Evolutionary conservation across 352 stramenopile genomes (phyloP), one percentile per base, ranked within the genome.

Genomic region (Pythium aphanidermatum): DNA sequence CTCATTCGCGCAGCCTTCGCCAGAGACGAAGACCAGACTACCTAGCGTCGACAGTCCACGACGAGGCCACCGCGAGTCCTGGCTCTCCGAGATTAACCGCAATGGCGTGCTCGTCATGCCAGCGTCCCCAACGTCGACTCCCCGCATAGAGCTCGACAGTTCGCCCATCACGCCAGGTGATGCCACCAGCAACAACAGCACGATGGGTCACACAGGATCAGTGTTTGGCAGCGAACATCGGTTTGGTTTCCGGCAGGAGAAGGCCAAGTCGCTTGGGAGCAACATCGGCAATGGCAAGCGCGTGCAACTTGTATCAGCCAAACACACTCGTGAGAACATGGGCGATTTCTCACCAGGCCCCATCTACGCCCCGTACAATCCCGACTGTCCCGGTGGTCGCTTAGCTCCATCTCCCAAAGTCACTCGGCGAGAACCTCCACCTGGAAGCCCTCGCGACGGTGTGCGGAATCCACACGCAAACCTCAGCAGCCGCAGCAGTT

Each of bases 311-410:
- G 73, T 90, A 28, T 90, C 80, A 16, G 46, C 71, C 5, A 75
- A 74, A 23, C 80, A 92, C 54, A 83, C 67, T 12, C 77, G 80
- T 20, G 80, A 92, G 39, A 92, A 92, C 45, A 89, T 92, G 77
- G 80, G 73, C 47, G 80, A 90, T 65, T 92, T 90, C 51, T 92
- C 80, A 8, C 80, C 80, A 26, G 80, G 80, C 2, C 80, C 80
- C 19, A 92, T 92, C 56, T 92, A 92, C 58, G 56, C 63, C 16
- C 74, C 77, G 30, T 79, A 74, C 45, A 85, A 86, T 13, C 80
- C 80, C 2, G 66, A 86, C n/a, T 76, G 60, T 11, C 61, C 77
- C 9, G 80, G 80, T 13, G 80, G 77, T 0, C 59, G 77, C 14
- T 50, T 92, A 2, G 80, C 74, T 3, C 77, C 80, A 5, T 82